phyloP scores from a whole-genome alignment of 495 filamentous ascomycete genomes.

The Hypoxylon perforatum region DNA sequence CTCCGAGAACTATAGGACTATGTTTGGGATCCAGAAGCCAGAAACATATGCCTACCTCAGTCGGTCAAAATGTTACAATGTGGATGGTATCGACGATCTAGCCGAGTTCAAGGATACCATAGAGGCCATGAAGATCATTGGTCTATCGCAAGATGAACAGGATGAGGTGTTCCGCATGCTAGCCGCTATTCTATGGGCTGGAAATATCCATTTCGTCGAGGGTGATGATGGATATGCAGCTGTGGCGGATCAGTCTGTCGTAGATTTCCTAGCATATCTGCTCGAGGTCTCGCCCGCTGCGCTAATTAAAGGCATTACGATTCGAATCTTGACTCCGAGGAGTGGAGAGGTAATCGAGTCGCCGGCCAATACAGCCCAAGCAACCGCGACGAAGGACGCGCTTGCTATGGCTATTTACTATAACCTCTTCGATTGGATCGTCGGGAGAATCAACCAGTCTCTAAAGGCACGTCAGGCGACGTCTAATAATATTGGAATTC shows the following conservation, averaged over 20 bases:
- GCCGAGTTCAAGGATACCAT: conserved; percentile 93
- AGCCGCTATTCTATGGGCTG: conserved; percentile 91
- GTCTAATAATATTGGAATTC: conserved; percentile 90
- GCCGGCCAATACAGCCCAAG: conserved; percentile 89
- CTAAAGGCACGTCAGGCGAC: conserved; percentile 80
- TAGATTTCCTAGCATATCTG: conserved; percentile 93
- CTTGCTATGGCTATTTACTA: conserved; percentile 94
- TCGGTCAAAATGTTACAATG: conserved; percentile 91
- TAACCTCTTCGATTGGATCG: conserved; percentile 99
- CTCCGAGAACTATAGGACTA: conserved; percentile 83
- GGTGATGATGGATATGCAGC: conserved; percentile 88
- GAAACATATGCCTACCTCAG: conserved; percentile 97
- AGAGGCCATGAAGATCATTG: conserved; percentile 94
- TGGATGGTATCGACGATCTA: conserved; percentile 90
- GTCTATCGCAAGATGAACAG: conserved; percentile 87
- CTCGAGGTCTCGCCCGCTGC: conserved; percentile 85
- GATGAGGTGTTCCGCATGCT: conserved; percentile 98
- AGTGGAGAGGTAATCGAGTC: conserved; percentile 91
- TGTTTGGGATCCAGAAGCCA: conserved; percentile 88
- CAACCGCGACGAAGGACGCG: conserved; percentile 92
- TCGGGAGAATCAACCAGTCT: conserved; percentile 89
- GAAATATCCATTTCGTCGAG: conserved; percentile 89
- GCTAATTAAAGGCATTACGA: conserved; percentile 88
- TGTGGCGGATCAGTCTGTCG: conserved; percentile 86
- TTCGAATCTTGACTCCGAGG: conserved; percentile 88